phyloP scores from a whole-genome alignment of 1,284 basidiomycete species.

The Exobasidium cylindrosporum region DNA sequence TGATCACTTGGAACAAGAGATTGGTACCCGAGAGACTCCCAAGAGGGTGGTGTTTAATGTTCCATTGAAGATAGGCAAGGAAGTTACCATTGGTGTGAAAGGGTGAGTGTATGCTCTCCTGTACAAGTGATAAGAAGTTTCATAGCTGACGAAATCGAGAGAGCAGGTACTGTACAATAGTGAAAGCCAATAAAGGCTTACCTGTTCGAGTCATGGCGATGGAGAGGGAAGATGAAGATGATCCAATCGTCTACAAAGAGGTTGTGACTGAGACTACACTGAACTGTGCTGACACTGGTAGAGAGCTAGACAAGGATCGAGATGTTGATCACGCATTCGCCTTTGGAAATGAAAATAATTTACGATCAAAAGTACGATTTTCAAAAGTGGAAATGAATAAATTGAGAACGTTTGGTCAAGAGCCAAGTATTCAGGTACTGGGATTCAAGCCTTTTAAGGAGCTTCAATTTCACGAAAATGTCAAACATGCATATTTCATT shows the following conservation, averaged over 20 bases:
- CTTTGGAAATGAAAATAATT: conserved; percentile 37
- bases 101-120: conserved; percentile 65
- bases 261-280: conserved; percentile 61
- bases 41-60: conserved; percentile 84
- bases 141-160: no score
- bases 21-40: conserved; percentile 64
- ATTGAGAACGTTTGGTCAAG: conserved; percentile 62
- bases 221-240: conserved; percentile 68
- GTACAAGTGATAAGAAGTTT: background rate
- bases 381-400: conserved; percentile 75
- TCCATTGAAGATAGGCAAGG: conserved; percentile 69
- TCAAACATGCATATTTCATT: conserved; percentile 86
- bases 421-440: conserved; percentile 69
- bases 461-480: conserved; percentile 77
- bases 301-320: conserved; percentile 51
- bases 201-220: conserved; percentile 37
- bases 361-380: conserved; percentile 69
- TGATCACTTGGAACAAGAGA: conserved; percentile 49
- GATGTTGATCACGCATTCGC: conserved; percentile 56
- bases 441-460: conserved; percentile 72
- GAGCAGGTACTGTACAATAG: conserved; percentile 18
- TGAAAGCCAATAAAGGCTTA: conserved; percentile 30
- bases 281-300: conserved; percentile 49
- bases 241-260: conserved; percentile 66
- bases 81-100: conserved; percentile 71